Evolutionary conservation across 202 grass and related monocot species (phyloP), one percentile per base, ranked within the genome.

Genomic region (Carex sylvatica): DNA sequence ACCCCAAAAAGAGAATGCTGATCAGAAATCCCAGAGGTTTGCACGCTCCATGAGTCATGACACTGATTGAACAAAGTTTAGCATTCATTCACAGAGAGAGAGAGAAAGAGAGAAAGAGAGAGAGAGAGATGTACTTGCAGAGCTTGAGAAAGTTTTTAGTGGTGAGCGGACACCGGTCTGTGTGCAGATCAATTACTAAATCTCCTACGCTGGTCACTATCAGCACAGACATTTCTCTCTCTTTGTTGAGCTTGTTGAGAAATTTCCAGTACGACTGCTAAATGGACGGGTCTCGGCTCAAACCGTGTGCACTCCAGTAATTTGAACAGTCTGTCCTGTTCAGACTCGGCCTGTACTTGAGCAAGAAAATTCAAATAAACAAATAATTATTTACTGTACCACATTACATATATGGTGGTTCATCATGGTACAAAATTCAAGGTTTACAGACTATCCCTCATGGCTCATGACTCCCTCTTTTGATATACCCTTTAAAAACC

Each of bases 81-180:
- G 31, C 66, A 42, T 4, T 20, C 35, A 70, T 5, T 42, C 66
- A 70, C 49, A 68, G 47, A 70, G 2, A 36, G 22, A 64, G 56
- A 23, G 36, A 38, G 58, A 44, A 7, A 18, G 78, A 74, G n/a
- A n/a, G 47, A 70, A 1, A 36, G 22, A 64, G 56, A 23, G 12
- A 24, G 36, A 63, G 11, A 15, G 16, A 49, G 16, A 20, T 49
- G 72, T 90, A 95, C 91, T 93, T 98, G 95, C 92, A 95, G 31
- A 98, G 95, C 87, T 98, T 98, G 88, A 98, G 89, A 76, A 95
- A 98, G 79, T 98, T 98, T 70, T 95, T 98, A 26, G 92, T 81
- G 62, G 95, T 95, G 77, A 98, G 92, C 18, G 89, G 91, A 82
- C 91, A 98, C 16, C 79, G 67, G 46, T 90, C 89, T 28, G 92